Evolutionary conservation across 805 yeast genomes (phyloP), one percentile per base, ranked within the genome.

Genomic region (Priceomyces carsonii): DNA sequence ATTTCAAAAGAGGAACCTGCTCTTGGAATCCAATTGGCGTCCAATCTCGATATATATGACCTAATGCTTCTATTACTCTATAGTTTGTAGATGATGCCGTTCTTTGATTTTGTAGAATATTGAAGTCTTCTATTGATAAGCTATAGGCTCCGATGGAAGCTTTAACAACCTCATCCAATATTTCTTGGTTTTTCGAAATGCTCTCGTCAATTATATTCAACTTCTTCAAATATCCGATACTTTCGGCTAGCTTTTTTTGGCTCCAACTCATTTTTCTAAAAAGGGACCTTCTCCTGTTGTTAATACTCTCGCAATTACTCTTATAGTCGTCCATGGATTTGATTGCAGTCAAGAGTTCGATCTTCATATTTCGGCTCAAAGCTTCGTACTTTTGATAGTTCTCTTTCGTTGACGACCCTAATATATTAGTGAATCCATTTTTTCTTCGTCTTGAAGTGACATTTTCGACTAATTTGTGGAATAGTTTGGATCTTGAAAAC

Each of bases 21-120:
- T 81, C 90, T 2, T 42, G 45, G 3, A 57, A 62, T 13, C 77
- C 80, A 10, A 56, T 57, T 0, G 44, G 45, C 3, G 81, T 61
- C 93, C 95, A 90, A 54, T 91, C 97, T 31, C 96, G 65, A 7
- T 80, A 75, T 41, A 75, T 75, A 57, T 89, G 96, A 33, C 88
- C 80, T 21, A 91, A 48, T 5, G 85, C 66, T 55, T 85, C 95
- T 18, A 79, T 69, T 1, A 83, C 85, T 37, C 39, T 12, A 34
- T 55, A 57, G 30, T 50, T 50, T 15, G 40, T 39, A 1, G 50
- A 31, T 3, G 58, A 48, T 5, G 38, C 28, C 18, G 34, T 33
- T 10, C 20, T 29, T 16, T 25, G 18, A 23, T 31, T 47, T 29
- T 43, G 40, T 16, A 48, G 34, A 7, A 38, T 18, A 16, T 53